Evolutionary conservation across 2,329 filamentous ascomycete species (phyloP).

Genomic region (Cladosporium cucumerinum): DNA sequence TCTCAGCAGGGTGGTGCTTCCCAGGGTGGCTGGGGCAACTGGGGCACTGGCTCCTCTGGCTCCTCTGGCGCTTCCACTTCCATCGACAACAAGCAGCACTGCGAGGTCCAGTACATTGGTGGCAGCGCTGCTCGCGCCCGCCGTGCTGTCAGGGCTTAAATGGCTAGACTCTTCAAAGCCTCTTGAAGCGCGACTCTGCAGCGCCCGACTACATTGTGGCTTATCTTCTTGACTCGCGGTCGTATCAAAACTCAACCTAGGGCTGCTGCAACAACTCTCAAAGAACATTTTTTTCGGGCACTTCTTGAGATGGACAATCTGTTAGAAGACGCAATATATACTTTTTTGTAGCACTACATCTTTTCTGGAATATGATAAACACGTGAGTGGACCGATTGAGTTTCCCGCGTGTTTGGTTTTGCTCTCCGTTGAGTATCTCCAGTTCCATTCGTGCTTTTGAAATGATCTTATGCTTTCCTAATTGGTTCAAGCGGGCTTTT

Average conservation of each 20-base stretch:
- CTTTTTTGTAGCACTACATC: background rate
- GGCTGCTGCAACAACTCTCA: background rate
- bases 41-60: background rate
- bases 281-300: background rate
- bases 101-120: constrained; percentile 13
- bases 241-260: background rate
- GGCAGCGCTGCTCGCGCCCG: constrained; percentile 9
- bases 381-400: constrained; percentile 12
- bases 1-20: background rate
- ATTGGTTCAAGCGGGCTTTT: background rate
- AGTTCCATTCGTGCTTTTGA: background rate
- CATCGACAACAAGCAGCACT: constrained; percentile 1
- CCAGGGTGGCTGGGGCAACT: constrained; percentile 2
- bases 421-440: background rate
- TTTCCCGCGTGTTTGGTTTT: background rate
- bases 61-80: background rate
- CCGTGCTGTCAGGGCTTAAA: constrained; percentile 10
- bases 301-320: background rate
- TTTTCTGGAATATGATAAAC: constrained; percentile 11
- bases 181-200: background rate
- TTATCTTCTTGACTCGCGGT: background rate
- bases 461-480: background rate
- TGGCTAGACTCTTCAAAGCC: background rate
- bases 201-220: background rate
- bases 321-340: background rate